Evolutionary conservation across 2,329 filamentous ascomycete genomes (phyloP).

Genomic region (Ophiostoma ips): DNA sequence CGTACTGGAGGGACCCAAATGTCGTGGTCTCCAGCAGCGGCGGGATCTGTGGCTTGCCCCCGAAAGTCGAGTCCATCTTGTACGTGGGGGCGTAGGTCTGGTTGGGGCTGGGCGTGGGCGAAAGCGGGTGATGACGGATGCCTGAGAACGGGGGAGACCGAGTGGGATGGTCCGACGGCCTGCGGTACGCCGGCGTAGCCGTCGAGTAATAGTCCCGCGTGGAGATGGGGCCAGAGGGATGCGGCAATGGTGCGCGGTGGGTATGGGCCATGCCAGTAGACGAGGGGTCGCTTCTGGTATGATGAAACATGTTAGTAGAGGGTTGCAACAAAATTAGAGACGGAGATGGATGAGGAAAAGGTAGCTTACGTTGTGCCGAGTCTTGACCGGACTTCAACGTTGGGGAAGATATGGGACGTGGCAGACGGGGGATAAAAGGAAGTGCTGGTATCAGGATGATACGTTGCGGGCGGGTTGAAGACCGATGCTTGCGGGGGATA

Average conservation of each 20-base stretch:
- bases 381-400: slow-evolving; percentile 19
- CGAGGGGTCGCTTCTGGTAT: slow-evolving; percentile 31
- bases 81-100: slow-evolving; percentile 26
- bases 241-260: slow-evolving; percentile 39
- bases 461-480: slow-evolving; percentile 32
- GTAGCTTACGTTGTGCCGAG: background rate
- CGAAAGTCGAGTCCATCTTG: slow-evolving; percentile 38
- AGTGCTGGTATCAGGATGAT: slow-evolving; percentile 33
- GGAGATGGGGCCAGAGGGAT: slow-evolving; percentile 33
- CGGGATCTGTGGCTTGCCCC: slow-evolving; percentile 32
- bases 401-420: slow-evolving; percentile 30
- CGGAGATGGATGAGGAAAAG: background rate
- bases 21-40: slow-evolving; percentile 37
- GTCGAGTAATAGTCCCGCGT: slow-evolving; percentile 40
- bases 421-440: slow-evolving; percentile 32
- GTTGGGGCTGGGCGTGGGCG: slow-evolving; percentile 36
- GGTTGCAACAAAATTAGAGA: slow-evolving; percentile 2
- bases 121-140: slow-evolving; percentile 35
- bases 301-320: slow-evolving; percentile 5
- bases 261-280: slow-evolving; percentile 44
- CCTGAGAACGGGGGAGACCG: slow-evolving; percentile 38
- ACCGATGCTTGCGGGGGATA: slow-evolving; percentile 33
- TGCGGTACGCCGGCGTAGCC: slow-evolving; percentile 35
- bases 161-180: slow-evolving; percentile 31
- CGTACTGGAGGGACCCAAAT: slow-evolving; percentile 48